phyloP scores from a whole-genome alignment of 495 filamentous ascomycete species.

The Venustampulla echinocandica region DNA sequence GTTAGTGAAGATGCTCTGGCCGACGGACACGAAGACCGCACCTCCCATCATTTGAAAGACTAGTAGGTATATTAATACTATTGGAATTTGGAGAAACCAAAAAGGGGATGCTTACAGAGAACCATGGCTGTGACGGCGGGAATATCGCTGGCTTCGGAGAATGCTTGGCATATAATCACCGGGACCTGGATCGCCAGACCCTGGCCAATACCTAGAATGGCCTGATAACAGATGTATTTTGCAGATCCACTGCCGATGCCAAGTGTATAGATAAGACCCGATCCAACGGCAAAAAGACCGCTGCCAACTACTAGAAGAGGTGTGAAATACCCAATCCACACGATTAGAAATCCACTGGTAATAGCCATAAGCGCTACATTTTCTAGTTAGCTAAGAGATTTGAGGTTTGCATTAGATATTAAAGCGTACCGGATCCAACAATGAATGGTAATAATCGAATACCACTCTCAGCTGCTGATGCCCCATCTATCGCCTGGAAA shows the following conservation, averaged over 20 bases:
- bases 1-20: constrained; percentile 39
- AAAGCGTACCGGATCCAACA: constrained; percentile 25
- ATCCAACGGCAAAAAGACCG: constrained; percentile 18
- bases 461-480: constrained; percentile 51
- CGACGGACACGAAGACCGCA: constrained; percentile 30
- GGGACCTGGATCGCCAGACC: constrained; percentile 1
- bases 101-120: constrained; percentile 4
- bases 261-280: constrained; percentile 26
- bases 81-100: neutral
- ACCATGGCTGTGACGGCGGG: constrained; percentile 3
- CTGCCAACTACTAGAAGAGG: constrained; percentile 1
- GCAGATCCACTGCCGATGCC: neutral
- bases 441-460: constrained; percentile 55
- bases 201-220: neutral
- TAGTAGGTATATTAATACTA: neutral
- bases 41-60: constrained; percentile 39
- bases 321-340: constrained; percentile 40
- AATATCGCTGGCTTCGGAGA: neutral
- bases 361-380: constrained; percentile 26
- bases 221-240: constrained; percentile 10
- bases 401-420: neutral
- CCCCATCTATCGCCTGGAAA: constrained; percentile 63
- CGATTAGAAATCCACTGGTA: constrained; percentile 43
- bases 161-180: constrained; percentile 2
- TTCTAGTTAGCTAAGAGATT: neutral